Evolutionary conservation across 495 filamentous ascomycete species (phyloP).

Genomic region (Penicillium pulvis): DNA sequence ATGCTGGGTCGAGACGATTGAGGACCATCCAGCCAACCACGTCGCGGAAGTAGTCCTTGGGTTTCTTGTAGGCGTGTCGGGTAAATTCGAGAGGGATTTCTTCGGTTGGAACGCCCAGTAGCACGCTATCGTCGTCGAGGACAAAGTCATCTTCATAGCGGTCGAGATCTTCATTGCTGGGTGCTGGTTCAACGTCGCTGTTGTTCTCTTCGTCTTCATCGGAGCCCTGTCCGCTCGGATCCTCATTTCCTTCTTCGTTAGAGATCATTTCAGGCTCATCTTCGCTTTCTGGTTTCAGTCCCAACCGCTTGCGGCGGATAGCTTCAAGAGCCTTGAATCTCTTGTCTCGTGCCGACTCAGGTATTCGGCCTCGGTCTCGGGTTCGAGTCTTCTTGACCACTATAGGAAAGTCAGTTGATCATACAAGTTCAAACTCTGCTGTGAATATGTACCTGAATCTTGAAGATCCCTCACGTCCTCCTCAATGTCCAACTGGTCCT

Average conservation of each 20-base stretch:
- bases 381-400: constrained; percentile 46
- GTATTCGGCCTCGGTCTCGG: constrained; percentile 37
- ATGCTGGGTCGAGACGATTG: constrained; percentile 74
- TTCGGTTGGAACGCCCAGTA: constrained; percentile 62
- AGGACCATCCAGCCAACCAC: constrained; percentile 83
- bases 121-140: constrained; percentile 61
- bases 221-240: constrained; percentile 30
- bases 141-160: constrained; percentile 75
- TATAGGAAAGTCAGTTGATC: constrained; percentile 20
- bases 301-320: constrained; percentile 59
- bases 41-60: constrained; percentile 76
- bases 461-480: constrained; percentile 50
- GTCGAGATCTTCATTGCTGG: constrained; percentile 48
- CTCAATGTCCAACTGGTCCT: constrained; percentile 42
- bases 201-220: constrained; percentile 24
- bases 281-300: constrained; percentile 47
- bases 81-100: constrained; percentile 75
- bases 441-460: constrained; percentile 33
- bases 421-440: not conserved
- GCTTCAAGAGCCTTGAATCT: constrained; percentile 53
- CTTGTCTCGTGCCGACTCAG: constrained; percentile 45
- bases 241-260: constrained; percentile 12
- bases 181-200: constrained; percentile 39
- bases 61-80: constrained; percentile 61
- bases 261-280: constrained; percentile 24